These are phyloP conservation scores for Haematococcus lacustris DNA, from an alignment of 139 green algal species.

Conservation along the genomic window DNA sequence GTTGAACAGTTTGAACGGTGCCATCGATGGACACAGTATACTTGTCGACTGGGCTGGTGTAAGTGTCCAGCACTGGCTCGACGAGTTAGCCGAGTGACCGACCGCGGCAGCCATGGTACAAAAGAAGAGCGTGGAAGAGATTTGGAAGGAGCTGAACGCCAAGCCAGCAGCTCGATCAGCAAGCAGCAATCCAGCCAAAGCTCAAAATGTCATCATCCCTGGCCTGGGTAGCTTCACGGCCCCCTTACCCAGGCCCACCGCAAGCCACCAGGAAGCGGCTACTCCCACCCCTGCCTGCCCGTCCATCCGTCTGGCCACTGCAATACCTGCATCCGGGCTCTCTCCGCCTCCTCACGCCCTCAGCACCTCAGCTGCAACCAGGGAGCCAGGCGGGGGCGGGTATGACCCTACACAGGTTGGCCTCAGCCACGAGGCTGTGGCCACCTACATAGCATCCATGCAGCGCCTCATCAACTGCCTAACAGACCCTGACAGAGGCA, in stretches of 20 bases:
- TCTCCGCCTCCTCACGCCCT: no score
- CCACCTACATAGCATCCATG: conserved; percentile 26
- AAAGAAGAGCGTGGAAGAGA: conserved; percentile 54
- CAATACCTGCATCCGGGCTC: no score
- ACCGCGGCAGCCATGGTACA: conserved; percentile 18
- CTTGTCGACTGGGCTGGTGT: no score
- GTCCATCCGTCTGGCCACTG: no score
- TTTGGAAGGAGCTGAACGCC: conserved; percentile 58
- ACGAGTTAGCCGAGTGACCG: no score
- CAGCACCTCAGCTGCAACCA: not conserved
- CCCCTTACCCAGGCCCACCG: conserved; percentile 2
- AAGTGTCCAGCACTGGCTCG: no score
- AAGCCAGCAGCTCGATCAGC: not conserved
- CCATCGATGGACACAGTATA: no score
- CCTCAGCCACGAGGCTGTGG: conserved; percentile 20
- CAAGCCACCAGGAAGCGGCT: not conserved
- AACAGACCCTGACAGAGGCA: conserved; percentile 54
- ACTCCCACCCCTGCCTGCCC: no score
- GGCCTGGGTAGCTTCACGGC: conserved; percentile 25
- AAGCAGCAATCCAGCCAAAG: conserved; percentile 10
- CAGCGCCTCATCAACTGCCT: conserved; percentile 74
- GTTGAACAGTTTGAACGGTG: no score
- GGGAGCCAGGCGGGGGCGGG: no score
- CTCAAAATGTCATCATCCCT: conserved; percentile 25
- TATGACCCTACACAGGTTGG: conserved; percentile 33